These are phyloP conservation scores for Tripidium arundinaceum DNA, from an alignment of 202 grass and related monocot species.

Conservation along the genomic window DNA sequence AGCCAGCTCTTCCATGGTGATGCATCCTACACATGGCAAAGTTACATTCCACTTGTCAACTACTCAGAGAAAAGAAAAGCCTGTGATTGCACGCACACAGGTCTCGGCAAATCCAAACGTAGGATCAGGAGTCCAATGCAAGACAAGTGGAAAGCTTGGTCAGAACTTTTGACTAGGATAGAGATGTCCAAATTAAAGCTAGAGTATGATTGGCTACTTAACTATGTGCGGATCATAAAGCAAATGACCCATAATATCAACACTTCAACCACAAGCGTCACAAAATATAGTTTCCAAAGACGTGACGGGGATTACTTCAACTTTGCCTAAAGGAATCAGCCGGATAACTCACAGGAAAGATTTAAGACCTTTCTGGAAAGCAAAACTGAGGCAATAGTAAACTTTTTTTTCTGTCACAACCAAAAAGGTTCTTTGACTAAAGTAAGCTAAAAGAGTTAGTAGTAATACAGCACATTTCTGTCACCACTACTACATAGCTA, in stretches of 20 bases:
- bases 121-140: not conserved
- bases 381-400: not conserved
- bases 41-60: slow-evolving; percentile 11
- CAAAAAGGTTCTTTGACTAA: slow-evolving; percentile 21
- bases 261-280: not conserved
- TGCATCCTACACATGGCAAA: slow-evolving; percentile 49
- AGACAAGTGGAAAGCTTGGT: slow-evolving; percentile 29
- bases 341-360: not conserved
- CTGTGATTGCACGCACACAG: not conserved
- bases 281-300: not conserved
- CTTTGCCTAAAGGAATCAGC: not conserved
- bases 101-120: slow-evolving; percentile 5
- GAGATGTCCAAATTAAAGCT: not conserved
- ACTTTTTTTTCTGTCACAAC: not conserved
- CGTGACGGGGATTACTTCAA: not conserved
- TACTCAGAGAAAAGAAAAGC: not conserved
- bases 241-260: not conserved
- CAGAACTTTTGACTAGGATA: slow-evolving; percentile 37
- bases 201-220: not conserved
- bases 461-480: not conserved
- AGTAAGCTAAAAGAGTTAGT: not conserved
- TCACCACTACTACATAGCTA: not conserved
- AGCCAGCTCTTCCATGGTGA: slow-evolving; percentile 64
- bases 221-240: not conserved
- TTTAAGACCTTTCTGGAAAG: not conserved